Evolutionary conservation across 805 yeast genomes (phyloP).

Genomic region (Saturnispora galanensis): DNA sequence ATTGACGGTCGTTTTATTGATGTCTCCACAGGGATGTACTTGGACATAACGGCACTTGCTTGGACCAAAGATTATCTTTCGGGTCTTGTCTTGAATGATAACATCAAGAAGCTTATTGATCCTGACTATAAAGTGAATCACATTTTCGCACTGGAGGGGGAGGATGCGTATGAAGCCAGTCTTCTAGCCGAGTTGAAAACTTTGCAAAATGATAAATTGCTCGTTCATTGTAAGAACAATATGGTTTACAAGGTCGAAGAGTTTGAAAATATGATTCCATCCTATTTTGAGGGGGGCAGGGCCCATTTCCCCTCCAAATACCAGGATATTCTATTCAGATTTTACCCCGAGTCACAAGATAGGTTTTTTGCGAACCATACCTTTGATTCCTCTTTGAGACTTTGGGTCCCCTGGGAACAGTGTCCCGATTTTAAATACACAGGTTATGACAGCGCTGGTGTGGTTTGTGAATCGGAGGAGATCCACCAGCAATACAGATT

Average conservation of each 20-base stretch:
- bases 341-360: slow-evolving; percentile 34
- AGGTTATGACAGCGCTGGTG: slow-evolving; percentile 13
- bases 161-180: slow-evolving; percentile 25
- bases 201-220: slow-evolving; percentile 17
- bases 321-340: slow-evolving; percentile 34
- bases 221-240: slow-evolving; percentile 34
- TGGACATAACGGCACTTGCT: slow-evolving; percentile 35
- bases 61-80: slow-evolving; percentile 10
- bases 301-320: slow-evolving; percentile 36
- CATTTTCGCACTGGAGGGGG: slow-evolving; percentile 32
- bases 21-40: slow-evolving; percentile 36
- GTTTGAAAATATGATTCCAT: slow-evolving; percentile 42
- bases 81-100: slow-evolving; percentile 5
- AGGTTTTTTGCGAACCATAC: slow-evolving; percentile 30
- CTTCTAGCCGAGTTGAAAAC: slow-evolving; percentile 20
- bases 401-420: slow-evolving; percentile 38
- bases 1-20: slow-evolving; percentile 50
- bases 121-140: slow-evolving; percentile 13
- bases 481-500: slow-evolving; percentile 24
- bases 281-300: slow-evolving; percentile 49
- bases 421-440: slow-evolving; percentile 19
- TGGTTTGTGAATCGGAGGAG: slow-evolving; percentile 23
- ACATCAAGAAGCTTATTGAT: slow-evolving; percentile 13
- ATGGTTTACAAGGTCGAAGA: slow-evolving; percentile 45
- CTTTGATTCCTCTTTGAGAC: slow-evolving; percentile 41